These are phyloP conservation scores for Fistulinella staudtii DNA, from an alignment of 1,284 basidiomycete genomes.

Conservation along the genomic window DNA sequence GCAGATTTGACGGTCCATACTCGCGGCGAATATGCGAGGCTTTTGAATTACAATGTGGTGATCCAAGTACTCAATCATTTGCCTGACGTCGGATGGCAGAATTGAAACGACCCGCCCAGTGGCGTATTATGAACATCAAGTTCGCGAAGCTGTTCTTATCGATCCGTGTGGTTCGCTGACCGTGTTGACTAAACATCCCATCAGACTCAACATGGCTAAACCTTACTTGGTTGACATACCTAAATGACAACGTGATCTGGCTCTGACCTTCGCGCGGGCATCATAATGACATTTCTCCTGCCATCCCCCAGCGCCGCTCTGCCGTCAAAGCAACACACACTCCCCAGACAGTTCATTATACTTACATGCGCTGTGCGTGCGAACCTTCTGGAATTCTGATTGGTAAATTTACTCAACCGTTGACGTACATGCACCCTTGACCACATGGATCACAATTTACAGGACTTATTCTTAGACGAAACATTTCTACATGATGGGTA, in stretches of 20 bases:
- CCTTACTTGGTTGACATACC: slow-evolving; percentile 3
- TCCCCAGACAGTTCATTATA: no score
- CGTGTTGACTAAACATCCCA: background rate
- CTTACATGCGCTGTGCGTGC: background rate
- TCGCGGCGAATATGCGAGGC: background rate
- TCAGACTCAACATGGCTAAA: slow-evolving; percentile 6
- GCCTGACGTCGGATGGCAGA: slow-evolving; percentile 3
- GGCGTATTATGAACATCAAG: slow-evolving; percentile 14
- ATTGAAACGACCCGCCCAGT: background rate
- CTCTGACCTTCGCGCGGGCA: no score
- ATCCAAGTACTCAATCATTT: slow-evolving; percentile 3
- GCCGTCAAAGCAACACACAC: background rate
- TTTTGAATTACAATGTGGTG: slow-evolving; percentile 7
- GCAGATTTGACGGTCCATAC: background rate
- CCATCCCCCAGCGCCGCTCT: no score
- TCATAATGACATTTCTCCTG: slow-evolving; percentile 3
- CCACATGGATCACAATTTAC: background rate
- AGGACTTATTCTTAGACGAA: background rate
- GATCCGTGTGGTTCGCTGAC: background rate
- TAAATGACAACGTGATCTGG: slow-evolving; percentile 5
- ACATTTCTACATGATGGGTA: slow-evolving; percentile 17
- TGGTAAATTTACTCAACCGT: background rate
- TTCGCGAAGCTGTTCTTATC: slow-evolving; percentile 13
- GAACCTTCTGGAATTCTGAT: background rate
- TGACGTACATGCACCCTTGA: slow-evolving; percentile 15